A percentile compares a stretch with the other conserved stretches of the same genome.
These are phyloP conservation scores for Colletotrichum limetticola DNA, from an alignment of 2,329 filamentous ascomycete genomes.

Conservation along the genomic window DNA sequence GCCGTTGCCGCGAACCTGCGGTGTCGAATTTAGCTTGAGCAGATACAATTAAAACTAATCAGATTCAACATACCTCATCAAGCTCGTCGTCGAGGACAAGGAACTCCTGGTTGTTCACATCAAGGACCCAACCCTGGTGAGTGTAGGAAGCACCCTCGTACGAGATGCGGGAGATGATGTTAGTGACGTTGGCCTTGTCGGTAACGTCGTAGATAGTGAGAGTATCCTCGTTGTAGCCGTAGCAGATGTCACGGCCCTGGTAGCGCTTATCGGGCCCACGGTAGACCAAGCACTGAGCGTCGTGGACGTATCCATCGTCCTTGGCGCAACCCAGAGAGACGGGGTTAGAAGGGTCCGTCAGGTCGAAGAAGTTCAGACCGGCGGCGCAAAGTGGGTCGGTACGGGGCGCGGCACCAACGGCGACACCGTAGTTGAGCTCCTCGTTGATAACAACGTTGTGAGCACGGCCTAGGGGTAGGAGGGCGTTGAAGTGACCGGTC, in stretches of 20 bases:
- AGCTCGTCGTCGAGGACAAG: constrained; percentile 65
- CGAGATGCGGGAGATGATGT: constrained; percentile 62
- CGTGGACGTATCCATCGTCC: constrained; percentile 68
- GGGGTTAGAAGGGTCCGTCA: constrained; percentile 64
- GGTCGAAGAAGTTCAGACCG: constrained; percentile 68
- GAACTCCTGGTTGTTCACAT: constrained; percentile 54
- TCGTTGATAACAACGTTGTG: constrained; percentile 63
- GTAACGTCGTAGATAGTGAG: constrained; percentile 66
- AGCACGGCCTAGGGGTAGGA: constrained; percentile 41
- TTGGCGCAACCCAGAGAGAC: constrained; percentile 63
- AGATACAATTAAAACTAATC: too few relatives aligned
- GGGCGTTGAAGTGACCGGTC: constrained; percentile 45
- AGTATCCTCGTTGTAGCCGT: constrained; percentile 64
- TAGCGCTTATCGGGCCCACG: constrained; percentile 61
- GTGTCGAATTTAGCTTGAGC: not conserved
- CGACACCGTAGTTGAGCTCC: constrained; percentile 58
- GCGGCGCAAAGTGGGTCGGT: constrained; percentile 52
- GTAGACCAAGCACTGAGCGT: constrained; percentile 68
- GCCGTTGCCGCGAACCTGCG: constrained; percentile 44
- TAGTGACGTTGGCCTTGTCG: constrained; percentile 54
- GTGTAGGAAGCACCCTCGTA: constrained; percentile 68
- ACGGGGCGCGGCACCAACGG: constrained; percentile 54
- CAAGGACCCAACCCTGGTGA: constrained; percentile 67
- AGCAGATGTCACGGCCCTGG: constrained; percentile 63
- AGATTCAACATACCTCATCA: constrained; percentile 58